phyloP scores from a whole-genome alignment of 176 grass and related monocot species.

The Avena sativa region DNA sequence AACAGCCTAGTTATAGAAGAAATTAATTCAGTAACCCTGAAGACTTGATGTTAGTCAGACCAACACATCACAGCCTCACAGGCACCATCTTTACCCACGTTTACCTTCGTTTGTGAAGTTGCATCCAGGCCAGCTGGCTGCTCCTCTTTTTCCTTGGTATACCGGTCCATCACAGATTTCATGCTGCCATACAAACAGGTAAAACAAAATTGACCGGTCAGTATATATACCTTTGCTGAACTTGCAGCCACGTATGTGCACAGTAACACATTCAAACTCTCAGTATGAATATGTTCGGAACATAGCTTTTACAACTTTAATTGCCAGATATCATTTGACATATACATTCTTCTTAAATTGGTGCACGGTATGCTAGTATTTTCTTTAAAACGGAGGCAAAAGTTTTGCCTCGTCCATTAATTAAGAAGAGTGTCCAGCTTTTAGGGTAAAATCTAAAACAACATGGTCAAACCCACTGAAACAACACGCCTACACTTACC shows the following conservation, averaged over 20 bases:
- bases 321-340: not conserved
- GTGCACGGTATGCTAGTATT: too few species aligned
- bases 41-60: not conserved
- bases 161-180: slow-evolving; percentile 71
- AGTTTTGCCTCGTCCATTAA: too few species aligned
- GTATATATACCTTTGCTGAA: not conserved
- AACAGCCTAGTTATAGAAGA: not conserved
- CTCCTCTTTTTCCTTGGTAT: slow-evolving; percentile 64
- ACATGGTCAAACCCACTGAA: too few species aligned
- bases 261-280: slow-evolving; percentile 11
- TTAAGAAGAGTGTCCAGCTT: too few species aligned
- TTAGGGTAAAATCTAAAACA: too few species aligned
- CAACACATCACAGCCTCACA: not conserved
- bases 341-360: too few species aligned
- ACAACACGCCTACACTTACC: too few species aligned
- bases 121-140: slow-evolving; percentile 31
- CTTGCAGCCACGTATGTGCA: not conserved
- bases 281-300: not conserved
- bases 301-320: not conserved
- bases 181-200: slow-evolving; percentile 46
- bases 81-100: not conserved
- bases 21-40: not conserved
- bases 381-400: too few species aligned
- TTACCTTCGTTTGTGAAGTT: slow-evolving; percentile 67
- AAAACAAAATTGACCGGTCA: not conserved